Percentiles rank a stretch among this genome's conserved stretches.
phyloP scores from a whole-genome alignment of 331 rosid genomes.

The Acacia concinna region DNA sequence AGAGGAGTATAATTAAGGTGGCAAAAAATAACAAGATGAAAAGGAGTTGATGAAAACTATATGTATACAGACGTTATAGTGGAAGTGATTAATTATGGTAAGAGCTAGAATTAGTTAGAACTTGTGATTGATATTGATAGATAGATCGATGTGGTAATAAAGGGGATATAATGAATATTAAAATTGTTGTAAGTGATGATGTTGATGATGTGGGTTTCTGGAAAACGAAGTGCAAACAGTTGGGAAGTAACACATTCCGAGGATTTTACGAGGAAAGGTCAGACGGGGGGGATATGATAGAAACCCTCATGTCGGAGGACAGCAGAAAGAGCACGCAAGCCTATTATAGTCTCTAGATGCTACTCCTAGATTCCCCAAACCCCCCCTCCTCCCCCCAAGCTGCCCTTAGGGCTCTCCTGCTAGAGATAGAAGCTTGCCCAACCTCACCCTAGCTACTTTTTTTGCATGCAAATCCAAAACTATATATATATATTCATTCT shows the following conservation, averaged over 20 bases:
- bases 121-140: neutral
- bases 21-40: conserved; percentile 29
- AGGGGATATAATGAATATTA: no score
- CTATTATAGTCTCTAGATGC: neutral
- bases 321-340: neutral
- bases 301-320: conserved; percentile 25
- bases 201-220: neutral
- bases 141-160: no score
- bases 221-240: conserved; percentile 20
- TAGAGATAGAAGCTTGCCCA: conserved; percentile 17
- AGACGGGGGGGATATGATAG: conserved; percentile 9
- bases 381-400: no score
- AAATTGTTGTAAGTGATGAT: neutral
- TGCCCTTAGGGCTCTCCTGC: neutral
- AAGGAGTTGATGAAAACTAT: conserved; percentile 20
- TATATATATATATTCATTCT: no score
- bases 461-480: neutral
- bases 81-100: neutral
- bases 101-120: neutral
- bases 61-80: neutral
- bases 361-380: conserved; percentile 39
- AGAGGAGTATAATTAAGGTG: neutral
- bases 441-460: conserved; percentile 33
- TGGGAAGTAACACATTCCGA: conserved; percentile 28
- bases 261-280: conserved; percentile 47